A percentile compares a stretch with the other conserved stretches of the same genome.
Conservation (phyloP, 495 filamentous ascomycete species). For the Rhizodiscina lignyota region DNA sequence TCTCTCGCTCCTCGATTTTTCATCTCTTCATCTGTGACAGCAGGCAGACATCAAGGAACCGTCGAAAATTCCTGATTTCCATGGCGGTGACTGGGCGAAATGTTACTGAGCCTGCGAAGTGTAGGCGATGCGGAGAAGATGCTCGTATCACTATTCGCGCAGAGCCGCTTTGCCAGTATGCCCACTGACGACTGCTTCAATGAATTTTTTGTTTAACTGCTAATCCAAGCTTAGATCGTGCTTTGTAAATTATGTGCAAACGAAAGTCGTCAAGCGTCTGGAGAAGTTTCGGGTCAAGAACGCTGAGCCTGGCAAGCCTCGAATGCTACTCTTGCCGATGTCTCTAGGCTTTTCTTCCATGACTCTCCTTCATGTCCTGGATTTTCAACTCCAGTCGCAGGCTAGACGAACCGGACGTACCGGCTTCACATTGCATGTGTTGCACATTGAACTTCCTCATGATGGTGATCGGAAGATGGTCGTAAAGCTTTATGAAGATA, state of each 20-base stretch:
- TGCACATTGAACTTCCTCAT: constrained; percentile 43
- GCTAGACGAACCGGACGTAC: constrained; percentile 34
- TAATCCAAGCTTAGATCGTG: constrained; percentile 40
- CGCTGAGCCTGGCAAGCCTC: constrained; percentile 20
- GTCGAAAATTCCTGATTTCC: too few species aligned
- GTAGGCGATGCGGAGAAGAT: background rate
- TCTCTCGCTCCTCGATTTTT: too few species aligned
- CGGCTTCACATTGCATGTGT: constrained; percentile 47
- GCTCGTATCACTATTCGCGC: constrained; percentile 17
- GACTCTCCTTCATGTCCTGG: constrained; percentile 59
- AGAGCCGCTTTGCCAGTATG: constrained; percentile 21
- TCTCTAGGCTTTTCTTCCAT: constrained; percentile 74
- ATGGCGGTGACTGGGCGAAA: constrained; percentile 1
- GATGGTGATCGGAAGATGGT: constrained; percentile 2
- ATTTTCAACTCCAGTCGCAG: constrained; percentile 46
- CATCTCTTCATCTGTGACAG: too few species aligned
- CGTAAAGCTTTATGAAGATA: constrained; percentile 15
- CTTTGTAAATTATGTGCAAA: constrained; percentile 55
- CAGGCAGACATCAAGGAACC: too few species aligned
- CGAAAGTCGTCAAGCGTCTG: constrained; percentile 67
- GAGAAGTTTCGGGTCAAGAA: constrained; percentile 38
- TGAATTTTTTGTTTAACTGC: background rate
- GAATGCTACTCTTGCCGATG: constrained; percentile 54
- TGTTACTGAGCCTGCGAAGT: background rate
- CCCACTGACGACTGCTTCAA: too few species aligned